These are phyloP conservation scores for Debaryomyces singareniensis DNA, from an alignment of 1,139 yeast species.

Conservation along the genomic window DNA sequence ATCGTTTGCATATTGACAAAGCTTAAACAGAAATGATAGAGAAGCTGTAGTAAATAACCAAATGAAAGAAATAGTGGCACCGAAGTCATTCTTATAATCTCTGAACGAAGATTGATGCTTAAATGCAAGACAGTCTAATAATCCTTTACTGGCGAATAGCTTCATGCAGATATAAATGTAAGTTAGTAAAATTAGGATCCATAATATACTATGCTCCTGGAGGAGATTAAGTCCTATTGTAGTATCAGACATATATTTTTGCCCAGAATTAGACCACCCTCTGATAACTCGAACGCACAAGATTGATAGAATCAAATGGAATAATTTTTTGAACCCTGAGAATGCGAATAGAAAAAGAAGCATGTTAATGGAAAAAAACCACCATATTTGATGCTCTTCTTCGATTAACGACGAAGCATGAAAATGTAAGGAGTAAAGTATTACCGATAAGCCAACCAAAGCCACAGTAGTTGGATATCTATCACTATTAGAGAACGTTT, in stretches of 20 bases:
- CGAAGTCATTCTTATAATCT: conserved; percentile 13
- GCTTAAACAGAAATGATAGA: conserved; percentile 50
- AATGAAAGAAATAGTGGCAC: conserved; percentile 29
- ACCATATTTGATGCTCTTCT: conserved; percentile 97
- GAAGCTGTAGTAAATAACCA: conserved; percentile 32
- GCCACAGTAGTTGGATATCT: too few relatives aligned
- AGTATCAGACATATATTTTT: conserved; percentile 51
- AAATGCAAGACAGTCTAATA: conserved; percentile 9
- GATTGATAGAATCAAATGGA: conserved; percentile 23
- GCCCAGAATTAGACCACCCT: conserved; percentile 90
- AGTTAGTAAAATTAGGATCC: conserved; percentile 45
- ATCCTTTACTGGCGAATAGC: conserved; percentile 24
- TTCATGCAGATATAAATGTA: conserved; percentile 20
- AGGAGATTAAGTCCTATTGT: conserved; percentile 44
- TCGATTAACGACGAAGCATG: conserved; percentile 94
- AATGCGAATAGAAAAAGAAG: neutral
- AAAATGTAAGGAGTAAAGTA: conserved; percentile 50
- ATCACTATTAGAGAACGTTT: neutral
- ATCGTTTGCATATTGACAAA: conserved; percentile 48
- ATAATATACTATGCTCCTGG: conserved; percentile 27
- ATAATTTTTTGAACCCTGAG: too few relatives aligned
- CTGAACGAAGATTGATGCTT: conserved; percentile 3
- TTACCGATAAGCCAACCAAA: conserved; percentile 16
- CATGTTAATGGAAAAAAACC: conserved; percentile 52
- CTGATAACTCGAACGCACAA: conserved; percentile 54